These are phyloP conservation scores for Colletotrichum liaoningense DNA, from an alignment of 2,329 filamentous ascomycete genomes.

Conservation along the genomic window DNA sequence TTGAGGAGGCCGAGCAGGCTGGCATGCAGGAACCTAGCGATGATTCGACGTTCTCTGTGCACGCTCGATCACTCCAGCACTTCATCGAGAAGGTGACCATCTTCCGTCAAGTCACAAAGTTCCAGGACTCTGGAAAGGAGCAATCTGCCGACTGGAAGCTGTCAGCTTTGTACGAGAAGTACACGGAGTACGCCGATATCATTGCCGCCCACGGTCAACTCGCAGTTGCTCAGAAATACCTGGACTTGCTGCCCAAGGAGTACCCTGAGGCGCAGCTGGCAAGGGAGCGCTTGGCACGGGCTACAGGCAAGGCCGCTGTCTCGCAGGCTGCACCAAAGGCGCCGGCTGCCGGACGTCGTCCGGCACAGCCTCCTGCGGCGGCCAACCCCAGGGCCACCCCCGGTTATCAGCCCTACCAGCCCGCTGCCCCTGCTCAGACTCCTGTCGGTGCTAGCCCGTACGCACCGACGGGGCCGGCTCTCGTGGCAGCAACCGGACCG, in stretches of 20 bases:
- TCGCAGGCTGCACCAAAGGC: conserved; percentile 48
- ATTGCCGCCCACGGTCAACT: conserved; percentile 91
- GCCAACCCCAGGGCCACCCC: conserved; percentile 7
- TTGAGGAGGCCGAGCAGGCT: conserved; percentile 84
- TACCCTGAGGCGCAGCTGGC: conserved; percentile 91
- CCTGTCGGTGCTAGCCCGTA: conserved; percentile 28
- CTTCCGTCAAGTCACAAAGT: conserved; percentile 94
- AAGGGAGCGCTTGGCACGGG: conserved; percentile 84
- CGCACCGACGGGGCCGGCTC: conserved; percentile 44
- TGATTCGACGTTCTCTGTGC: conserved; percentile 90
- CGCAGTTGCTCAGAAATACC: conserved; percentile 87
- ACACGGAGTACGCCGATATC: conserved; percentile 96
- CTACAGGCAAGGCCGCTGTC: conserved; percentile 70
- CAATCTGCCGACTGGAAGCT: conserved; percentile 90
- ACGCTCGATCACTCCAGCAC: conserved; percentile 87
- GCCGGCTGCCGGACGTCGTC: conserved; percentile 36
- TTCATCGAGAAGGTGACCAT: conserved; percentile 99
- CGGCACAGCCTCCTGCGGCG: conserved; percentile 39
- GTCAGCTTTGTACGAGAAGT: conserved; percentile 88
- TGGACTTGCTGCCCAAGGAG: conserved; percentile 83
- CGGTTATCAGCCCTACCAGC: conserved; percentile 12
- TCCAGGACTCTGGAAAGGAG: conserved; percentile 80
- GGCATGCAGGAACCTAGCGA: conserved; percentile 75
- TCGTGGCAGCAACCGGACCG: conserved; percentile 47
- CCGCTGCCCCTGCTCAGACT: conserved; percentile 2